Evolutionary conservation across 495 filamentous ascomycete species (phyloP).

Genomic region (Trichoderma parareesei): DNA sequence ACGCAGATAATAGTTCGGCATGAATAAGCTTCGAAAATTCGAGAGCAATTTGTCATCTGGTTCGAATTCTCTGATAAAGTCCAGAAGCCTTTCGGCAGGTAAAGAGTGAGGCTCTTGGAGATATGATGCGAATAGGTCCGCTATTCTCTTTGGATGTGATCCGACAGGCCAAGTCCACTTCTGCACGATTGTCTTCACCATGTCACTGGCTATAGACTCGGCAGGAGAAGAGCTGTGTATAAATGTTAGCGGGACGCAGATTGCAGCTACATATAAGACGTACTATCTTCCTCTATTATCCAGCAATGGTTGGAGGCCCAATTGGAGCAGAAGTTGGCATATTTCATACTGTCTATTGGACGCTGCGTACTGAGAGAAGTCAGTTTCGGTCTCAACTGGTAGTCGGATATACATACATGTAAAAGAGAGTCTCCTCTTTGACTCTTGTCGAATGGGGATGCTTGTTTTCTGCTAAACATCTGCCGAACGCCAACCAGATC

Average conservation of each 20-base stretch:
- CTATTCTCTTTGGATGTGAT: background rate
- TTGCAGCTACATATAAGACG: no score
- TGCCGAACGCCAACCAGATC: background rate
- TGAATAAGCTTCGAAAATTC: background rate
- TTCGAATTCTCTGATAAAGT: background rate
- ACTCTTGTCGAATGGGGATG: background rate
- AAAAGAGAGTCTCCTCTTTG: background rate
- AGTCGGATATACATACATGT: background rate
- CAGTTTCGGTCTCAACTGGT: background rate
- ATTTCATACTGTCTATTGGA: background rate
- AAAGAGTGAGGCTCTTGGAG: background rate
- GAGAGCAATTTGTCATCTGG: background rate
- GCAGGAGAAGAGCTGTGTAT: background rate
- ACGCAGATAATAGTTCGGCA: background rate
- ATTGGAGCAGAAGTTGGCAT: background rate
- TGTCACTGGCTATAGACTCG: background rate
- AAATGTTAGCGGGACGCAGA: no score
- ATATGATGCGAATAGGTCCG: background rate
- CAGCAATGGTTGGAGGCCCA: background rate
- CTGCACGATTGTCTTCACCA: background rate
- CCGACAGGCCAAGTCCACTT: no score
- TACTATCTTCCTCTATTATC: background rate
- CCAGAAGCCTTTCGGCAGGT: background rate
- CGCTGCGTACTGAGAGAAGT: background rate
- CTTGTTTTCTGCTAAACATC: background rate